Evolutionary conservation across 441 rosid species (phyloP).

Genomic region (Theobroma grandiflorum): DNA sequence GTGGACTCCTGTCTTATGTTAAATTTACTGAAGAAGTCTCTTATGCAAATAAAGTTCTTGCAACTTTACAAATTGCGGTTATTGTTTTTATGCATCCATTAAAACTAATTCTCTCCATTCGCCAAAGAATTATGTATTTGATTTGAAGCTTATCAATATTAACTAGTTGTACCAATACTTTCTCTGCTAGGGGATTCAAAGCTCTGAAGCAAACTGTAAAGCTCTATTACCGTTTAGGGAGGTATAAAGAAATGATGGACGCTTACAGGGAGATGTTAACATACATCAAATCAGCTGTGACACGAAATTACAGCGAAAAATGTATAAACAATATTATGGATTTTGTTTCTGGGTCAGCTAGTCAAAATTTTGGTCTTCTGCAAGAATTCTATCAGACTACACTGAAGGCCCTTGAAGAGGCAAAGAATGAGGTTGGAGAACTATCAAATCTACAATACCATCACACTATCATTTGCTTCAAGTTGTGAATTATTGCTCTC

Average conservation of each 20-base stretch:
- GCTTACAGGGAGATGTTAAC: constrained; percentile 96
- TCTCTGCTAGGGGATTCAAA: constrained; percentile 87
- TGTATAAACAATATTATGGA: constrained; percentile 99
- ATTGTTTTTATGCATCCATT: not conserved
- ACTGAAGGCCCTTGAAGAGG: constrained; percentile 97
- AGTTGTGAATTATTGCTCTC: constrained; percentile 32
- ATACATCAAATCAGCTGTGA: constrained; percentile 97
- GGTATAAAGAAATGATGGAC: constrained; percentile 93
- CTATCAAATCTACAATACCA: not conserved
- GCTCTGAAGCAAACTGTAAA: constrained; percentile 98
- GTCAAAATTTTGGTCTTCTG: constrained; percentile 86
- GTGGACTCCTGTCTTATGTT: not conserved
- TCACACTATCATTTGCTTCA: constrained; percentile 24
- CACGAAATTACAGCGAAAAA: constrained; percentile 96
- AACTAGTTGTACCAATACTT: constrained; percentile 5
- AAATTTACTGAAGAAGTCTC: not conserved
- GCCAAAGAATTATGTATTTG: not conserved
- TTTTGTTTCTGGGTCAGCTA: constrained; percentile 98
- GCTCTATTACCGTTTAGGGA: constrained; percentile 92
- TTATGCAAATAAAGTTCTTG: not conserved
- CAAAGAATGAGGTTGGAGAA: constrained; percentile 88
- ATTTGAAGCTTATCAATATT: constrained; percentile 11
- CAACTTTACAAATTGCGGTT: not conserved
- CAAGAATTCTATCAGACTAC: constrained; percentile 97
- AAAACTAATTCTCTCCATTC: not conserved